Percentiles rank a stretch among this genome's conserved stretches.
Conservation (phyloP, 2,329 filamentous ascomycete genomes). For the Aspergillus ibericus region DNA sequence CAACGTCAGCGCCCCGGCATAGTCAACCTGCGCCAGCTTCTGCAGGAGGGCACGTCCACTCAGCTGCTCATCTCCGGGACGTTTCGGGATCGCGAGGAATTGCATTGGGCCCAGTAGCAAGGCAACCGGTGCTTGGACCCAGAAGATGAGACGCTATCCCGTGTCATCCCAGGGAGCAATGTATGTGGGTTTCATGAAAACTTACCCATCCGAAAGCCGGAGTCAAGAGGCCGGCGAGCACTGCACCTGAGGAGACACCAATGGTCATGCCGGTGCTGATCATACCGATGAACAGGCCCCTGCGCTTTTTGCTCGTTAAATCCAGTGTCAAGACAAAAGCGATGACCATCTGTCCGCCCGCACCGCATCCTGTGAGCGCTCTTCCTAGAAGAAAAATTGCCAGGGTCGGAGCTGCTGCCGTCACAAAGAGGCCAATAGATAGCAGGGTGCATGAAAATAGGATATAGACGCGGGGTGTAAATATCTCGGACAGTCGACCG, state of each 20-base stretch:
- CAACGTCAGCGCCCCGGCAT: slow-evolving; percentile 67
- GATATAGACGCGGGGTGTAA: slow-evolving; percentile 67
- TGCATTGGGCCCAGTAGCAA: slow-evolving; percentile 62
- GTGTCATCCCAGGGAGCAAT: not conserved
- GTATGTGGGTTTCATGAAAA: not conserved
- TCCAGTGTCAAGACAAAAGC: slow-evolving; percentile 76
- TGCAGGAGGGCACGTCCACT: slow-evolving; percentile 40
- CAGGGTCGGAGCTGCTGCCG: slow-evolving; percentile 61
- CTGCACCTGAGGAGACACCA: slow-evolving; percentile 69
- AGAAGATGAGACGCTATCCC: slow-evolving; percentile 67
- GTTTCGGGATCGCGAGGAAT: slow-evolving; percentile 64
- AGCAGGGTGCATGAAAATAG: slow-evolving; percentile 61
- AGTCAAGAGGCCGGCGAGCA: slow-evolving; percentile 66
- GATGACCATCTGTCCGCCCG: slow-evolving; percentile 70
- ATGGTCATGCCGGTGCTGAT: slow-evolving; percentile 72
- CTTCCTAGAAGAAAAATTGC: slow-evolving; percentile 67
- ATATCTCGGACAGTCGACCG: slow-evolving; percentile 72
- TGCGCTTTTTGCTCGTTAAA: slow-evolving; percentile 63
- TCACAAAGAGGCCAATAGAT: slow-evolving; percentile 63
- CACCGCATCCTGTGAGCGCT: slow-evolving; percentile 66
- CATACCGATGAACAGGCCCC: slow-evolving; percentile 72
- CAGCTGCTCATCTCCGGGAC: slow-evolving; percentile 39
- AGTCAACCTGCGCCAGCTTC: slow-evolving; percentile 70
- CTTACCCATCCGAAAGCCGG: slow-evolving; percentile 69
- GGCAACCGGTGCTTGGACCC: slow-evolving; percentile 66